Conservation (phyloP, 2,329 filamentous ascomycete species). For the Seiridium cupressi region DNA sequence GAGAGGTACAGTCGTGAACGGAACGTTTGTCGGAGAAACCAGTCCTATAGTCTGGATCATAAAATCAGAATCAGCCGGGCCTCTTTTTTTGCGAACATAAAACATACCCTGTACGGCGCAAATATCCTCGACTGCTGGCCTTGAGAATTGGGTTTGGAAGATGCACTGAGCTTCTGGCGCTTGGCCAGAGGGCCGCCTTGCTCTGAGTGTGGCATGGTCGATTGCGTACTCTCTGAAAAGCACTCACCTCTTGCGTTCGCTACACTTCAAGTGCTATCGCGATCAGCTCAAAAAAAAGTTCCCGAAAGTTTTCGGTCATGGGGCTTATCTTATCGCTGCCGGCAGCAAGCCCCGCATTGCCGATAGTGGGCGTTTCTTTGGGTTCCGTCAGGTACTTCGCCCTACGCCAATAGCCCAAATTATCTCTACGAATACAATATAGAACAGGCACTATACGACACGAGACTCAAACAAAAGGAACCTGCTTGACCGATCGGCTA, state of each 20-base stretch:
- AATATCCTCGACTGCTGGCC: constrained; percentile 74
- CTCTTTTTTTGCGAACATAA: background rate
- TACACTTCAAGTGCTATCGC: background rate
- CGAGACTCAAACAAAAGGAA: background rate
- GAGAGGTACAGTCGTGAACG: constrained; percentile 84
- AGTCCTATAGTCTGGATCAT: constrained; percentile 76
- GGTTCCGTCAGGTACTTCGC: too few relatives aligned
- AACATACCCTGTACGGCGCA: constrained; percentile 79
- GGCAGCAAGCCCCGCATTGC: too few relatives aligned
- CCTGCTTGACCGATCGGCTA: too few relatives aligned
- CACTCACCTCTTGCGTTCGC: background rate
- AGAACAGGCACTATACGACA: background rate
- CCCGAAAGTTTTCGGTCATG: background rate
- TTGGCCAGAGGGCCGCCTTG: constrained; percentile 67
- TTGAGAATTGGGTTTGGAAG: constrained; percentile 33
- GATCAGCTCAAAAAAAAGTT: constrained; percentile 1
- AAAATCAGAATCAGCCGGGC: background rate
- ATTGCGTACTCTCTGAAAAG: background rate
- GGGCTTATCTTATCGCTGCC: constrained; percentile 6
- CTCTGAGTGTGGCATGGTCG: constrained; percentile 56
- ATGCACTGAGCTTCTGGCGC: constrained; percentile 66
- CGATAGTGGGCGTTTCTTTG: too few relatives aligned
- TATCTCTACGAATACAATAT: background rate
- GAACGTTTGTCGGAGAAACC: constrained; percentile 85
- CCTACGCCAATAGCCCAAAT: background rate